A percentile compares a stretch with the other conserved stretches of the same genome.
Conservation (phyloP, 2,329 filamentous ascomycete species). For the Pestalotiopsis sp. region DNA sequence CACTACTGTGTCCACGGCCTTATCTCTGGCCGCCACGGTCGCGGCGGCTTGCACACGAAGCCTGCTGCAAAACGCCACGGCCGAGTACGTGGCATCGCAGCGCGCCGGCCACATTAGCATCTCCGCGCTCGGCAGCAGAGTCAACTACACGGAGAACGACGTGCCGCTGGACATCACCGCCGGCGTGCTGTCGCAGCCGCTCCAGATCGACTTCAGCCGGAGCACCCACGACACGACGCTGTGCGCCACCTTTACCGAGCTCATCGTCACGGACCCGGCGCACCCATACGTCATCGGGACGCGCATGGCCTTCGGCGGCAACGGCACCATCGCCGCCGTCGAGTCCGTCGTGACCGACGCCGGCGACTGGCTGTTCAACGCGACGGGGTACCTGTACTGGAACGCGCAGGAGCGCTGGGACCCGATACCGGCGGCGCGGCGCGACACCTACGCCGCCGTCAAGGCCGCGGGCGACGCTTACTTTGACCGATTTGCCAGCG, state of each 20-base stretch:
- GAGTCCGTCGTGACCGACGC: conserved; percentile 36
- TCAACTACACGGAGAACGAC: conserved; percentile 37
- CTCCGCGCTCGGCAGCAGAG: not conserved
- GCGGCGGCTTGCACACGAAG: conserved; percentile 4
- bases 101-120: not conserved
- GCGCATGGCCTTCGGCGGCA: conserved; percentile 31
- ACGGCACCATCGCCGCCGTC: conserved; percentile 19
- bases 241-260: conserved; percentile 41
- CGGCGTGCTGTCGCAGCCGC: conserved; percentile 34
- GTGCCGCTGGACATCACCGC: conserved; percentile 30
- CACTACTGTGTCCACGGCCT: not conserved
- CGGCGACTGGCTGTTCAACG: conserved; percentile 43
- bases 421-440: conserved; percentile 33
- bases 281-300: conserved; percentile 42
- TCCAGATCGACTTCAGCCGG: conserved; percentile 39
- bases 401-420: conserved; percentile 37
- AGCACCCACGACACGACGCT: conserved; percentile 38
- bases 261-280: conserved; percentile 33
- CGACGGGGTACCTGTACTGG: conserved; percentile 37
- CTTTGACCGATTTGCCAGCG: conserved; percentile 39
- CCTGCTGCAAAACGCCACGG: not conserved
- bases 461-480: conserved; percentile 41
- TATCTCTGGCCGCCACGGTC: not conserved
- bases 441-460: conserved; percentile 36
- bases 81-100: conserved; percentile 26